phyloP scores from a whole-genome alignment of 371 early-diverging fungal species.

The Syncephalastrum monosporum region DNA sequence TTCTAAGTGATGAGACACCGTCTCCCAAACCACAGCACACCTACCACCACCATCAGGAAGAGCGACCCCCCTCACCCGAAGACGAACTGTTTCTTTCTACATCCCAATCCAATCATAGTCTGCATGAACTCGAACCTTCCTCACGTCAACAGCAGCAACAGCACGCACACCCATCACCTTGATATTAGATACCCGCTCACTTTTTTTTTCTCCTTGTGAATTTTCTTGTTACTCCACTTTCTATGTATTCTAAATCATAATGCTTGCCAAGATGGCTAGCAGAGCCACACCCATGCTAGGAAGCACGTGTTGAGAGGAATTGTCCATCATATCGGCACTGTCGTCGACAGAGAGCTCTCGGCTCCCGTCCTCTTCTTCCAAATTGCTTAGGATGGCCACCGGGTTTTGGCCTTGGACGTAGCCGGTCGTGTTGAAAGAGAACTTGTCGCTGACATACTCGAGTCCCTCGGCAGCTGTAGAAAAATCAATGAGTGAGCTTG shows the following conservation, averaged over 20 bases:
- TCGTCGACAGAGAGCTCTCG: constrained; percentile 7
- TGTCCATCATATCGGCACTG: neutral
- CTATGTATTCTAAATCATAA: neutral
- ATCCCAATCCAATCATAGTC: constrained; percentile 5
- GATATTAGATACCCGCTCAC: constrained; percentile 1
- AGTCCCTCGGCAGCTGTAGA: constrained; percentile 9
- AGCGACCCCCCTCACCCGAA: no score
- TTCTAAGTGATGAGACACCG: no score
- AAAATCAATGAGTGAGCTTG: neutral
- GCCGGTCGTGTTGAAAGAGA: constrained; percentile 27
- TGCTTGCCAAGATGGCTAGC: neutral
- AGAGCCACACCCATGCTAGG: constrained; percentile 1
- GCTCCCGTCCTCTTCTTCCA: neutral
- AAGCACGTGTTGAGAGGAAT: neutral
- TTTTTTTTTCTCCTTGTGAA: neutral
- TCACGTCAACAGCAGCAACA: constrained; percentile 1
- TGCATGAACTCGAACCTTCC: constrained; percentile 5
- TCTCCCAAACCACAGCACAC: no score
- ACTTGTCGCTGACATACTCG: constrained; percentile 20
- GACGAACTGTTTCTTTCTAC: no score
- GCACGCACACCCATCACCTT: constrained; percentile 2
- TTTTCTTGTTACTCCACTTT: neutral
- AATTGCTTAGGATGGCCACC: neutral
- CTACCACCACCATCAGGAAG: no score
- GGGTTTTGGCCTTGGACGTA: constrained; percentile 31